Evolutionary conservation across 345 rosid species (phyloP).

Genomic region (Firmiana major): DNA sequence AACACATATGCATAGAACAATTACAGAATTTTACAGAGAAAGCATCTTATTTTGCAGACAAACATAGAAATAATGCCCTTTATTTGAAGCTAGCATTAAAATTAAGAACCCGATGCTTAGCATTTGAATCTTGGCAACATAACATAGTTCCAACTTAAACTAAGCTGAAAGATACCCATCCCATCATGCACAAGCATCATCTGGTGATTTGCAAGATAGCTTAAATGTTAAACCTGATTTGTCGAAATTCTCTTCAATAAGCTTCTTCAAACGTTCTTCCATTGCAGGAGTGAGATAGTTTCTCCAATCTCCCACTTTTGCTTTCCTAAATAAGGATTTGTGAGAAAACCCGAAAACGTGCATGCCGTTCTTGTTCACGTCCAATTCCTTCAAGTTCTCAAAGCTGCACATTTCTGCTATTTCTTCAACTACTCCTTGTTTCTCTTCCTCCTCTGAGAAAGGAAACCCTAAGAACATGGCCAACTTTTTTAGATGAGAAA

Average conservation of each 20-base stretch:
- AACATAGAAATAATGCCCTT: too few relatives aligned
- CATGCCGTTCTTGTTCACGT: slow-evolving; percentile 37
- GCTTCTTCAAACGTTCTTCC: slow-evolving; percentile 25
- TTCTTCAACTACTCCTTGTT: slow-evolving; percentile 23
- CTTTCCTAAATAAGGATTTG: slow-evolving; percentile 40
- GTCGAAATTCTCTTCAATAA: slow-evolving; percentile 38
- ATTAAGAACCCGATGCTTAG: too few relatives aligned
- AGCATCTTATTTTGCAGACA: too few relatives aligned
- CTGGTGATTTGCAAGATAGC: not conserved
- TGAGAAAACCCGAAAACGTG: slow-evolving; percentile 29
- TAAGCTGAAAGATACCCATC: too few relatives aligned
- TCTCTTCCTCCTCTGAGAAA: slow-evolving; percentile 39
- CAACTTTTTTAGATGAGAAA: slow-evolving; percentile 25
- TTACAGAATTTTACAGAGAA: too few relatives aligned
- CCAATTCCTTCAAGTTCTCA: slow-evolving; percentile 32
- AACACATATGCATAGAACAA: too few relatives aligned
- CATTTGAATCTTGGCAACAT: too few relatives aligned
- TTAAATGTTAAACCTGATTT: slow-evolving; percentile 48
- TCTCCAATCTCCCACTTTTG: slow-evolving; percentile 39
- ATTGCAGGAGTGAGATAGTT: slow-evolving; percentile 35
- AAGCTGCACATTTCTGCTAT: slow-evolving; percentile 45
- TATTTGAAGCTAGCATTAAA: too few relatives aligned
- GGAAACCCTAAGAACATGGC: slow-evolving; percentile 40
- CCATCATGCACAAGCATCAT: too few relatives aligned
- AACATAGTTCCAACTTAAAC: too few relatives aligned